A percentile compares a stretch with the other conserved stretches of the same genome.
These are phyloP conservation scores for Fremontodendron californicum DNA, from an alignment of 345 rosid genomes.

Conservation along the genomic window DNA sequence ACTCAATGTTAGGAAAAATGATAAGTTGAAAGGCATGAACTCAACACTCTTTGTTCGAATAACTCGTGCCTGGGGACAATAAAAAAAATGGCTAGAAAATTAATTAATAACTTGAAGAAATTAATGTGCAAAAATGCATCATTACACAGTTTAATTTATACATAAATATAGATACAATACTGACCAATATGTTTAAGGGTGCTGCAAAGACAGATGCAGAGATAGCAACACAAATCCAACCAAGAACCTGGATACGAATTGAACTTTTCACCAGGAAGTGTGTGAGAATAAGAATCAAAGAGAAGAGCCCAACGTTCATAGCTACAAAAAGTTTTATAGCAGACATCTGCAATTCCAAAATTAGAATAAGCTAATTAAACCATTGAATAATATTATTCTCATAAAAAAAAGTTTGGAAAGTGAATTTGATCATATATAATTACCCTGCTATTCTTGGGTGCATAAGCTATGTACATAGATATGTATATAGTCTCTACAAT, in stretches of 20 bases:
- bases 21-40: slow-evolving; percentile 84
- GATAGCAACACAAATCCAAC: slow-evolving; percentile 79
- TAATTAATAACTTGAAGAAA: background rate
- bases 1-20: slow-evolving; percentile 74
- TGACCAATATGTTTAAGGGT: slow-evolving; percentile 68
- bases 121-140: background rate
- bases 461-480: slow-evolving; percentile 52
- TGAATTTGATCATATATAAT: background rate
- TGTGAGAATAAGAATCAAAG: slow-evolving; percentile 37
- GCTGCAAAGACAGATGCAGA: slow-evolving; percentile 78
- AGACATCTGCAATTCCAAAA: slow-evolving; percentile 40
- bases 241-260: slow-evolving; percentile 40
- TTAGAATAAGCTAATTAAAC: background rate
- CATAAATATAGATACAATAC: background rate
- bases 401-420: background rate
- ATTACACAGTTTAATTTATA: background rate
- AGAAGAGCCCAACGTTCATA: slow-evolving; percentile 58
- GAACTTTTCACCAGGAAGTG: slow-evolving; percentile 31
- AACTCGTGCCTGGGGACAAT: slow-evolving; percentile 24
- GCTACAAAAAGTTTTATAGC: slow-evolving; percentile 44
- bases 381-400: background rate
- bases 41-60: slow-evolving; percentile 78
- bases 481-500: slow-evolving; percentile 65
- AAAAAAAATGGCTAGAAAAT: background rate
- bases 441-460: slow-evolving; percentile 39